Conservation (phyloP, 2,329 filamentous ascomycete species). For the Xylariaceae sp. region DNA sequence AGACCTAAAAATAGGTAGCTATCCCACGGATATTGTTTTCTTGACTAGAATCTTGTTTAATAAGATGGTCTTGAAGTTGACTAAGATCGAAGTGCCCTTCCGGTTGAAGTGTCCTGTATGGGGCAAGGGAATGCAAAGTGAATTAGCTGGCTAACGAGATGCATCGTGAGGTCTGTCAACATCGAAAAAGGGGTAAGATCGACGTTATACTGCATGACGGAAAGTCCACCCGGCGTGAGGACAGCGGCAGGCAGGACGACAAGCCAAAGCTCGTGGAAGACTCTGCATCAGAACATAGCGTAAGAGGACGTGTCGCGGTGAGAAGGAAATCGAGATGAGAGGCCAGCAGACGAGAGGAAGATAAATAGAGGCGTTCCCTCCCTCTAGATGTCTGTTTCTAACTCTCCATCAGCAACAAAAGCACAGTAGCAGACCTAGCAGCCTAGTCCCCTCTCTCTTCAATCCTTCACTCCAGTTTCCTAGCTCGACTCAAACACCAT, state of each 20-base stretch:
- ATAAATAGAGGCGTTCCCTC: slow-evolving; percentile 23
- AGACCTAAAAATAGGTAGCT: too few relatives aligned
- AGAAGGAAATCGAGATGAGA: not conserved
- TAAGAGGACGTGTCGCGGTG: not conserved
- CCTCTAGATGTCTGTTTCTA: not conserved
- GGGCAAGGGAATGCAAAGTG: slow-evolving; percentile 15
- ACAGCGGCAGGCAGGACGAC: not conserved
- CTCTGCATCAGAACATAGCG: not conserved
- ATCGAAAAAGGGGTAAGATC: slow-evolving; percentile 16
- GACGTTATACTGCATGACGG: slow-evolving; percentile 8
- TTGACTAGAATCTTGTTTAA: not conserved
- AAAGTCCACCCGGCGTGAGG: not conserved
- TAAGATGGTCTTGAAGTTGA: not conserved
- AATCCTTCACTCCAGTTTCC: slow-evolving; percentile 2
- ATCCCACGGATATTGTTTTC: too few relatives aligned
- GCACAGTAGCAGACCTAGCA: slow-evolving; percentile 19
- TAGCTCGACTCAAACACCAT: slow-evolving; percentile 10
- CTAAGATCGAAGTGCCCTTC: not conserved
- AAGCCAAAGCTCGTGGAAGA: slow-evolving; percentile 1
- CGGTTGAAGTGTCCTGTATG: slow-evolving; percentile 7
- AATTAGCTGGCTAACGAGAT: not conserved
- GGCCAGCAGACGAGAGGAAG: slow-evolving; percentile 7
- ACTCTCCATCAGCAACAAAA: slow-evolving; percentile 8
- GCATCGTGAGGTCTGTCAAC: not conserved
- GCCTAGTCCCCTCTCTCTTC: slow-evolving; percentile 4